Evolutionary conservation across 2,329 filamentous ascomycete genomes (phyloP).

Genomic region (Paecilomyces dactylethromorphus): DNA sequence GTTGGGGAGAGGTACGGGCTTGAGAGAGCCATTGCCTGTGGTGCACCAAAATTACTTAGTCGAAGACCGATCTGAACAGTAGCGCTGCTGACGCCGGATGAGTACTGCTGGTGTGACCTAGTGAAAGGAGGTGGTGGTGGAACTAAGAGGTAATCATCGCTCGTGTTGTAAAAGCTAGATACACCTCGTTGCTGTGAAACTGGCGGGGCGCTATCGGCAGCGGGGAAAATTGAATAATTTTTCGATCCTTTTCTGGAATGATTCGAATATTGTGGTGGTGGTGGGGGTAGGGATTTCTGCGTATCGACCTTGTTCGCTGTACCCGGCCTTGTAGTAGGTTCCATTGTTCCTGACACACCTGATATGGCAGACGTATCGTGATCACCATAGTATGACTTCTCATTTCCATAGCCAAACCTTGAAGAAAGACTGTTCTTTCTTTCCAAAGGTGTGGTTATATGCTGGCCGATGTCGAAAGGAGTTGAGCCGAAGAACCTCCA

Average conservation of each 20-base stretch:
- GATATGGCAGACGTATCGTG: not conserved
- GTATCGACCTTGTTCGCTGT: conserved; percentile 1
- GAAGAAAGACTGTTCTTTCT: conserved; percentile 3
- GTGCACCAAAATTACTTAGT: conserved; percentile 12
- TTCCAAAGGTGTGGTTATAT: conserved; percentile 11
- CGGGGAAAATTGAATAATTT: conserved; percentile 14
- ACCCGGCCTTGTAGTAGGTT: not conserved
- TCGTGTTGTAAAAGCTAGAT: conserved; percentile 7
- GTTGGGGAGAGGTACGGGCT: not conserved
- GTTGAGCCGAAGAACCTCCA: conserved; percentile 9
- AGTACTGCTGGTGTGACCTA: conserved; percentile 12
- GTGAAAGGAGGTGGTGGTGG: conserved; percentile 12
- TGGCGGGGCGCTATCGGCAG: conserved; percentile 6
- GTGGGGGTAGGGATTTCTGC: conserved; percentile 7
- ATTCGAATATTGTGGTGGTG: conserved; percentile 1
- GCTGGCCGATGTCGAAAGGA: conserved; percentile 8
- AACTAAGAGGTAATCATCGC: conserved; percentile 7
- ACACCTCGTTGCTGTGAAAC: conserved; percentile 3
- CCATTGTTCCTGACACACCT: not conserved
- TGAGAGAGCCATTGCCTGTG: not conserved
- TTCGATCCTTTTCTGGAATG: conserved; percentile 5
- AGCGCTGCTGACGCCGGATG: conserved; percentile 15
- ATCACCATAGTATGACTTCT: not conserved
- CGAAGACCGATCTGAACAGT: conserved; percentile 21
- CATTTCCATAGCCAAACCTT: not conserved